These are phyloP conservation scores for Pythium insidiosum DNA, from an alignment of 352 stramenopile genomes.

Conservation along the genomic window DNA sequence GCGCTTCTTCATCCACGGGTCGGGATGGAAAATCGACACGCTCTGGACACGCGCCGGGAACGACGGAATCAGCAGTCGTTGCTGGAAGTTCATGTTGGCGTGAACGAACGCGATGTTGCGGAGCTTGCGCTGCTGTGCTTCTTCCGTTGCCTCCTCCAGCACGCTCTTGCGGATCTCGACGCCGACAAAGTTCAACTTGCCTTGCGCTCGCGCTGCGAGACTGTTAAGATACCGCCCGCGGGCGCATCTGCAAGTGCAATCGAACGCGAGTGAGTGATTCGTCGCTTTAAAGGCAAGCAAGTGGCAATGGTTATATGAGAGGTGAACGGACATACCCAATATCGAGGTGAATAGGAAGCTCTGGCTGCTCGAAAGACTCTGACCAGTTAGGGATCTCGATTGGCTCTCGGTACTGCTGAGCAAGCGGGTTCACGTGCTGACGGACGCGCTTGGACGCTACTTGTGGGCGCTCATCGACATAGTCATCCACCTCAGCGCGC, in stretches of 20 bases:
- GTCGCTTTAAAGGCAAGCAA: no score
- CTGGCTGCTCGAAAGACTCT: conserved; percentile 28
- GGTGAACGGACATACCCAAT: conserved; percentile 76
- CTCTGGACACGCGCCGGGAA: conserved; percentile 45
- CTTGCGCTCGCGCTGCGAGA: conserved; percentile 29
- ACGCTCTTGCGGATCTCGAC: conserved; percentile 82
- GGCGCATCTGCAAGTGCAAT: conserved; percentile 16
- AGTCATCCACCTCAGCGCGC: no score
- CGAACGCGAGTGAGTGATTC: conserved; percentile 1
- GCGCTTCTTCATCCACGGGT: conserved; percentile 87
- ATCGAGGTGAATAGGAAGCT: conserved; percentile 71
- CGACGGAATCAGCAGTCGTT: conserved; percentile 43
- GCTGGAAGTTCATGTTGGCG: conserved; percentile 84
- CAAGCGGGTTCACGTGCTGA: conserved; percentile 82
- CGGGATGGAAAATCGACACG: conserved; percentile 85
- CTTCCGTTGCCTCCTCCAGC: conserved; percentile 42
- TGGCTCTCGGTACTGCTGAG: conserved; percentile 49
- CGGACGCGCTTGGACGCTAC: conserved; percentile 49
- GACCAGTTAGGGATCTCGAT: conserved; percentile 59
- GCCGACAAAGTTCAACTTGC: conserved; percentile 60
- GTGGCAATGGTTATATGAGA: no score
- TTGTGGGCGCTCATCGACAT: no score
- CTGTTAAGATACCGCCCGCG: conserved; percentile 74
- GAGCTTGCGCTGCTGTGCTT: conserved; percentile 32
- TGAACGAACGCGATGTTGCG: conserved; percentile 69